Evolutionary conservation across 1,284 basidiomycete species (phyloP).

Genomic region (Ceratobasidium sp.): DNA sequence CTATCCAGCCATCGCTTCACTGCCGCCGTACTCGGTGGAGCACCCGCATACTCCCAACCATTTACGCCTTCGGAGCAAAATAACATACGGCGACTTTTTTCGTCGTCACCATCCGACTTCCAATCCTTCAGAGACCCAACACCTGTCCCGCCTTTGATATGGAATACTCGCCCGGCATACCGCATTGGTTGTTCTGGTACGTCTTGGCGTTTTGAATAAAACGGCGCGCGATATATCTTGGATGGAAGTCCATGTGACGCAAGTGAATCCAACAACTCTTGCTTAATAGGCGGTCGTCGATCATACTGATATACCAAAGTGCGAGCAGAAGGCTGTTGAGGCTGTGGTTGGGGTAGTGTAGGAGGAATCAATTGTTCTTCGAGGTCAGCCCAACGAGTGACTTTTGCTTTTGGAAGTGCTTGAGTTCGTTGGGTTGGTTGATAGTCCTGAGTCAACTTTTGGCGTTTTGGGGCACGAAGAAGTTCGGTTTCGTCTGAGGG

Average conservation of each 20-base stretch:
- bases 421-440: not conserved
- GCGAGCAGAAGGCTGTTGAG: not conserved
- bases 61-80: slow-evolving; percentile 52
- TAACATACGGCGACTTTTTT: not conserved
- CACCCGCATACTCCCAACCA: slow-evolving; percentile 81
- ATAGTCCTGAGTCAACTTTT: slow-evolving; percentile 4
- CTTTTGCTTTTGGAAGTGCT: not conserved
- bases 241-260: slow-evolving; percentile 65
- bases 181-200: slow-evolving; percentile 75
- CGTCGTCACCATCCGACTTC: slow-evolving; percentile 50
- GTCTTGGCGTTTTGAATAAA: slow-evolving; percentile 80
- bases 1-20: slow-evolving; percentile 63
- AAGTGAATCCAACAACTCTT: slow-evolving; percentile 65
- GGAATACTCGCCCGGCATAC: slow-evolving; percentile 83
- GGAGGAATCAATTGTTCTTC: not conserved
- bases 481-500: not conserved
- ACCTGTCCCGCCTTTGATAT: slow-evolving; percentile 70
- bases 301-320: slow-evolving; percentile 63
- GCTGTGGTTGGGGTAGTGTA: not conserved
- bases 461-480: not conserved
- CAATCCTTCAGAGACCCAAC: slow-evolving; percentile 65
- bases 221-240: slow-evolving; percentile 79
- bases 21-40: slow-evolving; percentile 69
- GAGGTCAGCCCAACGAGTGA: slow-evolving; percentile 23
- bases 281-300: slow-evolving; percentile 64